phyloP scores from a whole-genome alignment of 78 protist species.

The Polysphondylium violaceum region DNA sequence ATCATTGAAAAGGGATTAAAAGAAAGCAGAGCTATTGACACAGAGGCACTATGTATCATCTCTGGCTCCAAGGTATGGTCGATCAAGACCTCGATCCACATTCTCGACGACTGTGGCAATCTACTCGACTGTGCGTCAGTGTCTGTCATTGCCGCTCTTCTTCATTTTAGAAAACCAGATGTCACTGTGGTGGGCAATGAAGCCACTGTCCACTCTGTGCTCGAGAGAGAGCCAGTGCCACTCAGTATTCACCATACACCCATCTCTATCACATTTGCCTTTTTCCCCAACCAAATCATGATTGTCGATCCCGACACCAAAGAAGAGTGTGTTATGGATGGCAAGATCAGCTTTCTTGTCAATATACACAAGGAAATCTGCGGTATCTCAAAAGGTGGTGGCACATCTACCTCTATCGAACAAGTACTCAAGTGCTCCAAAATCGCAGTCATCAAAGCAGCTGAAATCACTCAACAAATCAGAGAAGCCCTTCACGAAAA shows the following conservation, averaged over 20 bases:
- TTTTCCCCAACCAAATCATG: conserved; percentile 58
- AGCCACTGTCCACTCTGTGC: conserved; percentile 82
- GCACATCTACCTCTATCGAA: conserved; percentile 68
- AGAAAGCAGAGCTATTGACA: conserved; percentile 89
- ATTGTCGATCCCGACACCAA: conserved; percentile 85
- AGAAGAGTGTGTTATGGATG: conserved; percentile 83
- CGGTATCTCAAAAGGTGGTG: conserved; percentile 88
- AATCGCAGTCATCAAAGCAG: conserved; percentile 59
- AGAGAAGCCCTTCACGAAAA: conserved; percentile 43
- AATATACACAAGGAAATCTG: conserved; percentile 89
- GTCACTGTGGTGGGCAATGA: conserved; percentile 84
- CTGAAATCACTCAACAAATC: conserved; percentile 53
- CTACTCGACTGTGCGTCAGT: conserved; percentile 81
- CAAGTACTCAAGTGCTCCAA: conserved; percentile 71
- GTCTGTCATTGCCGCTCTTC: conserved; percentile 83
- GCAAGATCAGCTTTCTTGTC: conserved; percentile 81
- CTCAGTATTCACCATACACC: conserved; percentile 91
- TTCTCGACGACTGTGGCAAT: conserved; percentile 91
- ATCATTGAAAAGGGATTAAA: conserved; percentile 85
- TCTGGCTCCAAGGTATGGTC: conserved; percentile 79
- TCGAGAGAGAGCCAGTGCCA: conserved; percentile 91
- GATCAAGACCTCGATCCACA: conserved; percentile 38
- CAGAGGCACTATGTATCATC: conserved; percentile 89
- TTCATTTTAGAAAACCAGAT: conserved; percentile 89
- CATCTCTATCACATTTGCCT: conserved; percentile 85